Percentiles rank a stretch among this genome's conserved stretches.
phyloP scores from a whole-genome alignment of 306 rosid genomes.

The Pyrus betulifolia region DNA sequence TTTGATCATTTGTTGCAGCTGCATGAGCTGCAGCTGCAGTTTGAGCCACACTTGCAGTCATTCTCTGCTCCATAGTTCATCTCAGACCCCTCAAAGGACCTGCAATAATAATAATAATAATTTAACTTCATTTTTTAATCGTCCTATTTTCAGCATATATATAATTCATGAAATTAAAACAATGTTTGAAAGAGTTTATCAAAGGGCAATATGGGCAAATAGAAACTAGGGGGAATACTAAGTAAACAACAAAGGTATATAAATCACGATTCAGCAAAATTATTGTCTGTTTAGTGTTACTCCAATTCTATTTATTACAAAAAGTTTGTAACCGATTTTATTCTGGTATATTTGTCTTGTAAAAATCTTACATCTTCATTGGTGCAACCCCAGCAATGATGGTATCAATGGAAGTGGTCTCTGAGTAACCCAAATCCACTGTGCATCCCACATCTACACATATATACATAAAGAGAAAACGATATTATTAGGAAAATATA shows the following conservation, averaged over 20 bases:
- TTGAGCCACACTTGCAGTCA: constrained; percentile 22
- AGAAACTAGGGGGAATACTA: background rate
- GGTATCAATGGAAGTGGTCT: constrained; percentile 17
- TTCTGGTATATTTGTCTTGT: background rate
- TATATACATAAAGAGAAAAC: background rate
- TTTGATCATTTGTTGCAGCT: constrained; percentile 16
- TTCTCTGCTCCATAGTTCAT: constrained; percentile 21
- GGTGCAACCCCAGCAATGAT: constrained; percentile 30
- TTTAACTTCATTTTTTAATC: background rate
- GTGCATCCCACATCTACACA: constrained; percentile 10
- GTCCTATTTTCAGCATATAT: background rate
- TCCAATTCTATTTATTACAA: background rate
- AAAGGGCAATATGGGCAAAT: background rate
- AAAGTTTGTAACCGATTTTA: no score
- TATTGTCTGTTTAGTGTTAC: background rate
- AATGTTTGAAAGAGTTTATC: background rate
- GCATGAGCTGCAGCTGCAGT: constrained; percentile 25
- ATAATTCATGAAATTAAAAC: background rate
- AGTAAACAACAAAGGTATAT: background rate
- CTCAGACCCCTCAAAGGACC: constrained; percentile 13
- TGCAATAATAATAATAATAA: background rate
- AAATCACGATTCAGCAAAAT: no score
- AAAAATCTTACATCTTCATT: constrained; percentile 14
- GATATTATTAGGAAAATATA: background rate
- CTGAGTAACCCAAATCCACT: constrained; percentile 15